phyloP scores from a whole-genome alignment of 257 asterid genomes.

The Osmanthus fragrans region DNA sequence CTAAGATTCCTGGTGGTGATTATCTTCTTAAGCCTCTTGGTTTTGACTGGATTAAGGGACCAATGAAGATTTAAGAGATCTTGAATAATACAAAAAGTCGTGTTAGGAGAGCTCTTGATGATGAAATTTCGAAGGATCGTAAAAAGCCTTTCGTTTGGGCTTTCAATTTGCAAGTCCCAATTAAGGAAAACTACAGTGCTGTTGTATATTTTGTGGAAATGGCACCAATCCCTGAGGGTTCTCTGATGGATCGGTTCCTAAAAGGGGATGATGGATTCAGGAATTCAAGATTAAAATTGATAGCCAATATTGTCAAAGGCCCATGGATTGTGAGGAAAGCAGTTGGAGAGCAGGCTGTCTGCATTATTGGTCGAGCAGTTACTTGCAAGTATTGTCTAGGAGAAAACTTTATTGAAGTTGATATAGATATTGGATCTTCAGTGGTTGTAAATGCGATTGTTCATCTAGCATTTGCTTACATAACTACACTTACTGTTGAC shows the following conservation, averaged over 20 bases:
- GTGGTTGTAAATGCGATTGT: slow-evolving; percentile 79
- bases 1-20: slow-evolving; percentile 65
- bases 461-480: slow-evolving; percentile 75
- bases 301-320: too few relatives aligned
- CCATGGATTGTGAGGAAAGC: slow-evolving; percentile 63
- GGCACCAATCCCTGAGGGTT: too few relatives aligned
- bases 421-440: slow-evolving; percentile 79
- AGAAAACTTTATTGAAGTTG: slow-evolving; percentile 67
- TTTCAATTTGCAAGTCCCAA: too few relatives aligned
- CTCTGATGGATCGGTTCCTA: too few relatives aligned
- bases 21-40: slow-evolving; percentile 82
- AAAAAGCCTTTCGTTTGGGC: slow-evolving; percentile 45
- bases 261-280: too few relatives aligned
- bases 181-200: too few relatives aligned
- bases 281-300: too few relatives aligned
- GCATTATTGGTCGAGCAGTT: slow-evolving; percentile 64
- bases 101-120: background rate
- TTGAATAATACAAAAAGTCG: slow-evolving; percentile 61
- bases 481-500: slow-evolving; percentile 61
- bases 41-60: slow-evolving; percentile 85
- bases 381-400: slow-evolving; percentile 53
- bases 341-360: slow-evolving; percentile 86
- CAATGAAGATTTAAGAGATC: slow-evolving; percentile 59
- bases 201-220: too few relatives aligned
- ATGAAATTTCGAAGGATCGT: slow-evolving; percentile 39